Base-by-base conservation (phyloP, 345 rosid species). In the Ceriops zippeliana region DNA sequence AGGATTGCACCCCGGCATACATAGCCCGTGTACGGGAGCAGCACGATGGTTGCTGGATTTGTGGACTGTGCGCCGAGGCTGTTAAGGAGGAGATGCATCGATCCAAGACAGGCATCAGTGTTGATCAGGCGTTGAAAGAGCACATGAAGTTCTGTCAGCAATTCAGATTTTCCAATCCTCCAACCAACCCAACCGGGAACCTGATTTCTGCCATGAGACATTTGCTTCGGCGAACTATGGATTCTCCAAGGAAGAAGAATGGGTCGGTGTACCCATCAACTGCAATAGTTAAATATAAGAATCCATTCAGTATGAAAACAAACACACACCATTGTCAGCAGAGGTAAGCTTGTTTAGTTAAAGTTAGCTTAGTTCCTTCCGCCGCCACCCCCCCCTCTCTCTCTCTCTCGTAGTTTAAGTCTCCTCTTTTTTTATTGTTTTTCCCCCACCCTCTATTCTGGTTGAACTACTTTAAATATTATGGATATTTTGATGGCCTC, bases 61-160 rank as follows among this genome's bases (percentile, higher is more conserved):
- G 95, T 63, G 97, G 90, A 3, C 88, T 90, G 28, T 90, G 95
- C 17, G 54, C 85, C 5, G 97, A 89, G 65, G 97, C 92, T 0
- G 89, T 89, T 3, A 80, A 86, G 11, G 92, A 90, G 37, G 89
- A 86, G 82, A 79, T 66, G 0, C 20, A 61, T 7, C 76, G 89
- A 49, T 84, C 86, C 5, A 31, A 56, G 70, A 72, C 6, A 38
- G 71, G 34, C 24, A 82, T 86, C 49, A 74, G 79, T 15, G 66
- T 78, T 5, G 83, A 81, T 8, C 92, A 89, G 70, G 97, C 97
- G 24, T 73, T 89, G 65, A 71, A 65, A 1, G 83, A 83, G 53
- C 97, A 91, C 83, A 77, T 78, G 72, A 81, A 80, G 70, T 84
- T 91, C 27, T 85, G 83, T 49, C 70, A 81, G 72, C 81, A 83